Percentiles rank a stretch among this genome's conserved stretches.
Conservation (phyloP, 805 yeast species). For the Sugiyamaella boreocaroliniensis region DNA sequence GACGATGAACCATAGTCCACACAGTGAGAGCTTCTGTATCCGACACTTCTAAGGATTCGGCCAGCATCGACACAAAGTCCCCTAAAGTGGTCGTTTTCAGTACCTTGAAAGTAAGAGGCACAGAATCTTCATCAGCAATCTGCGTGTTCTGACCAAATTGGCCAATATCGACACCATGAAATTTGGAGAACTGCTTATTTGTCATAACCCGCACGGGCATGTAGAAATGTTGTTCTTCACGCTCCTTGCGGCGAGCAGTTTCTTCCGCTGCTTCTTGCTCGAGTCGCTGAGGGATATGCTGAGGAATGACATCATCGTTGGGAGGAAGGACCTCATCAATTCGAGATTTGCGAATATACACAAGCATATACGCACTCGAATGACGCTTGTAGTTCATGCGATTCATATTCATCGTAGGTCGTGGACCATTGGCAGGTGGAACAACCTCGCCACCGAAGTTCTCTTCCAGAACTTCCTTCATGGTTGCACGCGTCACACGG, state of each 20-base stretch:
- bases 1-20: conserved; percentile 60
- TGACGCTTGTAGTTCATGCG: conserved; percentile 56
- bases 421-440: conserved; percentile 19
- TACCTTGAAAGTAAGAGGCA: conserved; percentile 46
- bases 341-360: conserved; percentile 67
- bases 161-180: conserved; percentile 70
- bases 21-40: conserved; percentile 40
- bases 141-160: conserved; percentile 41
- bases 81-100: conserved; percentile 50
- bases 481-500: conserved; percentile 80
- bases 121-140: conserved; percentile 31
- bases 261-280: conserved; percentile 55
- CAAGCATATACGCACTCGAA: conserved; percentile 96
- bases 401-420: conserved; percentile 35
- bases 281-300: conserved; percentile 59
- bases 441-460: conserved; percentile 76
- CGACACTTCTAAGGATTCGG: conserved; percentile 36
- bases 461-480: conserved; percentile 80
- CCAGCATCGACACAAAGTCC: conserved; percentile 46
- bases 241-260: conserved; percentile 47
- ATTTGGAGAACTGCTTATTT: conserved; percentile 46
- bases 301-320: conserved; percentile 55
- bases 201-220: conserved; percentile 53
- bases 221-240: conserved; percentile 66
- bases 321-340: conserved; percentile 54